These are phyloP conservation scores for Chlamydomonas schloesseri DNA, from an alignment of 139 green algal species.

Conservation along the genomic window DNA sequence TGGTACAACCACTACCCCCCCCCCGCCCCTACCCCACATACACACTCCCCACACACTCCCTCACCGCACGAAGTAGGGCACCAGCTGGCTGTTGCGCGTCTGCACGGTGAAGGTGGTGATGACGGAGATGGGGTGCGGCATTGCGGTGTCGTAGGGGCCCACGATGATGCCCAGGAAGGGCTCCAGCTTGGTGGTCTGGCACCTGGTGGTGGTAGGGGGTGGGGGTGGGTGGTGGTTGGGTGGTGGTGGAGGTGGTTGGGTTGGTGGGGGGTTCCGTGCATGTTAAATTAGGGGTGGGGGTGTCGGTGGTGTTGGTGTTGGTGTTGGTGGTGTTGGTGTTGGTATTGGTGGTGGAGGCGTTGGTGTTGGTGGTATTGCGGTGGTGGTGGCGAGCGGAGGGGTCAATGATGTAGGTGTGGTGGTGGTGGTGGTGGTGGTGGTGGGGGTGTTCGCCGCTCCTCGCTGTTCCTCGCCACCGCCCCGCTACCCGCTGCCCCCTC, in stretches of 20 bases:
- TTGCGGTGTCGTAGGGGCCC: slow-evolving; percentile 79
- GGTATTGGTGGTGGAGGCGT: too few relatives aligned
- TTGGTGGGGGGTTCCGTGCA: too few relatives aligned
- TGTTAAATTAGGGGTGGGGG: neutral
- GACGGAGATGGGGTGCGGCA: slow-evolving; percentile 61
- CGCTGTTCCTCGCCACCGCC: too few relatives aligned
- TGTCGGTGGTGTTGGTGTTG: too few relatives aligned
- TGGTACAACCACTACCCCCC: too few relatives aligned
- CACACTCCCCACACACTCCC: neutral
- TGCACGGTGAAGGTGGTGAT: slow-evolving; percentile 60
- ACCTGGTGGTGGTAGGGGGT: neutral
- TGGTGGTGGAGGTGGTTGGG: neutral
- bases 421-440: too few relatives aligned
- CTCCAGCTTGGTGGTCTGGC: slow-evolving; percentile 58
- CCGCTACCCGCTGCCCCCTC: too few relatives aligned
- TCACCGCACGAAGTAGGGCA: slow-evolving; percentile 47
- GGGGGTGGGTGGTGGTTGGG: neutral
- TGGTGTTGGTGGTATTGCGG: too few relatives aligned
- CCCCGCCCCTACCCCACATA: neutral
- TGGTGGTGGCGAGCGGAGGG: too few relatives aligned
- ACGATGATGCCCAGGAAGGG: slow-evolving; percentile 89
- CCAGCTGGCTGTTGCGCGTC: slow-evolving; percentile 21
- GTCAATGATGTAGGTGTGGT: too few relatives aligned
- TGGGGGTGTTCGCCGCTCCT: too few relatives aligned
- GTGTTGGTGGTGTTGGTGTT: too few relatives aligned